Conservation (phyloP, 2,329 filamentous ascomycete genomes). For the Orbilia ellipsospora region DNA sequence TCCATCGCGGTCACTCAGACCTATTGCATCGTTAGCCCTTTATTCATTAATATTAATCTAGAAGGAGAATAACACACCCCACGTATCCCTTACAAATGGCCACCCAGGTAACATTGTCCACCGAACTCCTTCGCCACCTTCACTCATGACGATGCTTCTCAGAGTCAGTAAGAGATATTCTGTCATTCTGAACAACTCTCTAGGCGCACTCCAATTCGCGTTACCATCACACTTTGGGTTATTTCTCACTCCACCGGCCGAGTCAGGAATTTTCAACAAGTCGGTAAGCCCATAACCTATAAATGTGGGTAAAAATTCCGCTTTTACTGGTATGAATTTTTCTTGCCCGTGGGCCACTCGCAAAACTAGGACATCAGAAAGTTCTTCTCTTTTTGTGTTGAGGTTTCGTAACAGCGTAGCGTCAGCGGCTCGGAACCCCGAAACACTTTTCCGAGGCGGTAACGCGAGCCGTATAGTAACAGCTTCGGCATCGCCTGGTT, state of each 20-base stretch:
- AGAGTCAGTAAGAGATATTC: slow-evolving; percentile 76
- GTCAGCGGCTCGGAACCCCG: slow-evolving; percentile 61
- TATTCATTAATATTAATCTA: slow-evolving; percentile 5
- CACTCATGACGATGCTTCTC: slow-evolving; percentile 71
- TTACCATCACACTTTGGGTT: slow-evolving; percentile 67
- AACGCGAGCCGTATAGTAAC: slow-evolving; percentile 70
- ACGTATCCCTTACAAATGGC: slow-evolving; percentile 70
- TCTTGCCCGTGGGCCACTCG: slow-evolving; percentile 85
- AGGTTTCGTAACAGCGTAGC: slow-evolving; percentile 71
- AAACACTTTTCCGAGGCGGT: slow-evolving; percentile 68
- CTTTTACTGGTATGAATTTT: slow-evolving; percentile 87
- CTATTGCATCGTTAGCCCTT: slow-evolving; percentile 66
- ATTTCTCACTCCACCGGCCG: slow-evolving; percentile 76
- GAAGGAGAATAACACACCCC: slow-evolving; percentile 63
- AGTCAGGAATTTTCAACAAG: slow-evolving; percentile 83
- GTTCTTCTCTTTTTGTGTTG: slow-evolving; percentile 72
- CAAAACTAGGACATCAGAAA: slow-evolving; percentile 90
- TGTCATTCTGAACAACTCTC: slow-evolving; percentile 88
- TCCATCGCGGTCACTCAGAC: slow-evolving; percentile 55
- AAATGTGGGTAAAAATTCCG: slow-evolving; percentile 80
- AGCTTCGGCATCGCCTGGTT: slow-evolving; percentile 84
- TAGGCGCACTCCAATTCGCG: slow-evolving; percentile 76
- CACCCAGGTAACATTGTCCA: slow-evolving; percentile 71
- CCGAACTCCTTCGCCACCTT: slow-evolving; percentile 60
- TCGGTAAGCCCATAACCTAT: slow-evolving; percentile 90